Evolutionary conservation across 2,329 filamentous ascomycete species (phyloP), one percentile per base, ranked within the genome.

Genomic region (Aspergillus sp.): DNA sequence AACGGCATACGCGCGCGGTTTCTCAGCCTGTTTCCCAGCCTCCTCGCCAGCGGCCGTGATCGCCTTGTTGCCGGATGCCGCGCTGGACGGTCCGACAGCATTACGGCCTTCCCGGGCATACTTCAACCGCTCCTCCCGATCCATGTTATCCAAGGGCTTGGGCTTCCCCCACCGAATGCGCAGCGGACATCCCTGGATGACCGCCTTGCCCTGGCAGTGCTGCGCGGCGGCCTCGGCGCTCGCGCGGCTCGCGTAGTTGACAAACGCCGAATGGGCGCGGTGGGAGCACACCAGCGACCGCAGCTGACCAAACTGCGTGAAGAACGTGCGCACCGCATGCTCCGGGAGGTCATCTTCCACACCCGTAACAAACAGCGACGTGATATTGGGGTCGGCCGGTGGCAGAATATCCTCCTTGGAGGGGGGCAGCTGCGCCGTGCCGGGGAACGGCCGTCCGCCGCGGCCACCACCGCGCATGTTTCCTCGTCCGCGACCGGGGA

Each of bases 271-370:
- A 67, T 97, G 94, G 14, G 93, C 93, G 77, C 95, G 91, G 75
- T 99, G 94, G 6, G 92, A 96, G 73, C 94, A 97, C 35, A 99
- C 87, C 14, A 99, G 76, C 22, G 91, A 96, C 64, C 94, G 89
- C 54, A 99, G 86, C 66, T 93, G 90, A 57, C 94, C 94, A 64
- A 92, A 91, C 16, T 83, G 82, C 55, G 90, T 85, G 77, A 99
- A 99, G 72, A 95, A 94, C 2, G 90, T 87, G 45, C 94, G 88
- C 22, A 99, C 79, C 64, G 92, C 91, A 73, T 92, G 86, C 72
- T 99, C 94, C 2, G 93, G 92, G 6, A 99, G 79, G 65, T 99
- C 94, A 67, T 99, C 94, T 71, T 99, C 94, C 2, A 99, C 85
- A 8, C 94, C 95, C 0, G 93, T 96, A 26, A 97, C 82, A 66